These are phyloP conservation scores for Penicillium crustosum DNA, from an alignment of 2,329 filamentous ascomycete genomes.

Conservation along the genomic window DNA sequence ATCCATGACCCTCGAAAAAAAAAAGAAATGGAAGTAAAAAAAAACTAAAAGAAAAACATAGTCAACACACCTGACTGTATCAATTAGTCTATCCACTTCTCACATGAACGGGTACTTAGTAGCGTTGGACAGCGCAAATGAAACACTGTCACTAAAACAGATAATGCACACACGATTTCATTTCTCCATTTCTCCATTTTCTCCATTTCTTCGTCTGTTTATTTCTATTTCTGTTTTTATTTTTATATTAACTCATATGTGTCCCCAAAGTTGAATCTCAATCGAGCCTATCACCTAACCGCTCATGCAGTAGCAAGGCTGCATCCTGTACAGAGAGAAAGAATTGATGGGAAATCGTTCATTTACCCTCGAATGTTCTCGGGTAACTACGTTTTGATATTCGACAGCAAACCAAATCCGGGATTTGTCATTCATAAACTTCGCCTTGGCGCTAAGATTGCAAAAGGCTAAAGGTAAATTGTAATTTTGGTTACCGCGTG, in stretches of 20 bases:
- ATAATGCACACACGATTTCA: conserved; percentile 14
- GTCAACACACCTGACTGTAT: background rate
- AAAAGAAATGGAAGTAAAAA: background rate
- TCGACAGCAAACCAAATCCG: background rate
- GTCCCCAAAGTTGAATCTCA: conserved; percentile 17
- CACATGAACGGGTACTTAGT: background rate
- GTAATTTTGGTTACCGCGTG: conserved; percentile 10
- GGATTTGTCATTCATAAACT: conserved; percentile 19
- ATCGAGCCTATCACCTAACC: conserved; percentile 21
- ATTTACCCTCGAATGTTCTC: background rate
- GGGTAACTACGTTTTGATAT: conserved; percentile 3
- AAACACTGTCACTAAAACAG: conserved; percentile 17
- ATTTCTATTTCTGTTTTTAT: conserved; percentile 4
- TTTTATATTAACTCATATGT: conserved; percentile 19
- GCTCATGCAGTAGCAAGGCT: conserved; percentile 21
- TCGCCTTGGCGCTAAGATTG: conserved; percentile 4
- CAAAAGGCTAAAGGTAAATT: conserved; percentile 14
- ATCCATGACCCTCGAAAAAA: background rate
- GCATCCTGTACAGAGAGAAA: conserved; percentile 8
- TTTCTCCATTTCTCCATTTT: conserved; percentile 13
- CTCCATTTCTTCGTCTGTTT: conserved; percentile 5
- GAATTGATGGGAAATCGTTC: background rate
- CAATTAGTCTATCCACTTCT: background rate
- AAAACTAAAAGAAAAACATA: no score
- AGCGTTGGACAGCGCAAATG: conserved; percentile 6